Conservation (phyloP, 768 basidiomycete genomes). For the Naganishia onofrii region DNA sequence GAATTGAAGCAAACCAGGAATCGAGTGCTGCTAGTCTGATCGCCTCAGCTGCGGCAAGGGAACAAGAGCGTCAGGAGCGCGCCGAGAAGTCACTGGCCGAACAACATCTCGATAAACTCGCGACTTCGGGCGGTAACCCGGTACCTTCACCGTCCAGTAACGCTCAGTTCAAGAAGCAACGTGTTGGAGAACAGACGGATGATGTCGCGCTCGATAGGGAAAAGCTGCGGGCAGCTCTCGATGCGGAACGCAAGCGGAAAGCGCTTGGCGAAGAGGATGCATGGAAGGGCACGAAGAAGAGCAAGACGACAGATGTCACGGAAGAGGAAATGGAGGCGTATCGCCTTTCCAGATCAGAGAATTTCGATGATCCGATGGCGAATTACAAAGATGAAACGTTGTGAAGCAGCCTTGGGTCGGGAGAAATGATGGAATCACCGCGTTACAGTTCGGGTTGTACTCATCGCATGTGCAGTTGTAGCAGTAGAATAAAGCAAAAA, state of each 20-base stretch:
- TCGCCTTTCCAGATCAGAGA: slow-evolving; percentile 64
- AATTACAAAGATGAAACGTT: slow-evolving; percentile 68
- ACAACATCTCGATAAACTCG: slow-evolving; percentile 39
- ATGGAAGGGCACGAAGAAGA: slow-evolving; percentile 60
- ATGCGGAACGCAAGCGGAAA: slow-evolving; percentile 79
- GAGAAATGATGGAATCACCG: background rate
- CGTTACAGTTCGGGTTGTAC: slow-evolving; percentile 1
- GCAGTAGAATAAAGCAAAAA: background rate
- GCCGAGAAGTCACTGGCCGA: slow-evolving; percentile 47
- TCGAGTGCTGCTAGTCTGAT: slow-evolving; percentile 71
- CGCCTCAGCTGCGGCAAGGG: slow-evolving; percentile 39
- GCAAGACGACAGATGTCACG: slow-evolving; percentile 66
- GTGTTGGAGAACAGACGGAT: slow-evolving; percentile 69
- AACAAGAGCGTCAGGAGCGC: slow-evolving; percentile 47
- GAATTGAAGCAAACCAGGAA: slow-evolving; percentile 73
- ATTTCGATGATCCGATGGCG: slow-evolving; percentile 85
- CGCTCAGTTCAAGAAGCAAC: slow-evolving; percentile 66
- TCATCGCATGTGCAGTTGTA: slow-evolving; percentile 21
- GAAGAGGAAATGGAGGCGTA: slow-evolving; percentile 82
- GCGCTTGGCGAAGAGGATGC: slow-evolving; percentile 56
- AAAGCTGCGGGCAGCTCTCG: slow-evolving; percentile 66
- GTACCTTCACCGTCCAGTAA: slow-evolving; percentile 27
- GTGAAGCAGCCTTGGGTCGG: slow-evolving; percentile 2
- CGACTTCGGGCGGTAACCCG: slow-evolving; percentile 28
- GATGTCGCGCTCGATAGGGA: slow-evolving; percentile 70